phyloP scores from a whole-genome alignment of 139 green algal species.

The Astrephomene gubernaculifera region DNA sequence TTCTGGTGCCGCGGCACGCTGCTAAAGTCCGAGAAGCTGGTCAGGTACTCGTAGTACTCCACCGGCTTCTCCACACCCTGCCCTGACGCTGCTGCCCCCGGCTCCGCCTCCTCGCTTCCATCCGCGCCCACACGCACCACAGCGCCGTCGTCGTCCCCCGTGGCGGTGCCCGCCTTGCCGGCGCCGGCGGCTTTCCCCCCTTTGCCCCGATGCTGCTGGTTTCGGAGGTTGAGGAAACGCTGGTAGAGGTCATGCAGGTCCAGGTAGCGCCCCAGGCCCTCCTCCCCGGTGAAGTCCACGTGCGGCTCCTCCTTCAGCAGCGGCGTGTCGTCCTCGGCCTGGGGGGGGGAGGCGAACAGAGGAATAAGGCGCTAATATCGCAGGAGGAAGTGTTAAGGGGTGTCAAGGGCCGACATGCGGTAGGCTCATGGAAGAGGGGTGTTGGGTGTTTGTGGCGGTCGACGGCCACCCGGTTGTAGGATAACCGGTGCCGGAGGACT shows the following conservation, averaged over 20 bases:
- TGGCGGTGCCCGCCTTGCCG: background rate
- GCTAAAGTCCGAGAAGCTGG: conserved; percentile 58
- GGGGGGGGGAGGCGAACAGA: background rate
- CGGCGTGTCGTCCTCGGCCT: conserved; percentile 74
- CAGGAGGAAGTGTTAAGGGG: too few species aligned
- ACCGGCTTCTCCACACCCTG: background rate
- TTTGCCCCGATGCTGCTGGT: conserved; percentile 55
- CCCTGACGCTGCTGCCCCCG: background rate
- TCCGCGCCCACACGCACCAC: background rate
- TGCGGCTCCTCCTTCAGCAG: conserved; percentile 67
- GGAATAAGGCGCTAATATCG: background rate
- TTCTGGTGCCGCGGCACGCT: conserved; percentile 51
- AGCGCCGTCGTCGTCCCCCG: background rate
- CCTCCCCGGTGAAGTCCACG: conserved; percentile 90
- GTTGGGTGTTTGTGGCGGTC: too few species aligned
- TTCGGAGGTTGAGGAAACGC: conserved; percentile 85
- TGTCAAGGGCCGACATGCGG: too few species aligned
- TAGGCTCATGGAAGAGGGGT: too few species aligned
- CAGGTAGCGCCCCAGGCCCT: conserved; percentile 89
- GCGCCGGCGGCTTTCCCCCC: background rate
- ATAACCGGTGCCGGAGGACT: too few species aligned
- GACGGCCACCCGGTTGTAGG: too few species aligned
- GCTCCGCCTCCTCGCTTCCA: conserved; percentile 24
- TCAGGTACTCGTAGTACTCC: conserved; percentile 72
- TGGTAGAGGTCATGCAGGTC: conserved; percentile 90